Base-by-base conservation (phyloP, 2,329 filamentous ascomycete species). In the Scortechinia acanthostroma region DNA sequence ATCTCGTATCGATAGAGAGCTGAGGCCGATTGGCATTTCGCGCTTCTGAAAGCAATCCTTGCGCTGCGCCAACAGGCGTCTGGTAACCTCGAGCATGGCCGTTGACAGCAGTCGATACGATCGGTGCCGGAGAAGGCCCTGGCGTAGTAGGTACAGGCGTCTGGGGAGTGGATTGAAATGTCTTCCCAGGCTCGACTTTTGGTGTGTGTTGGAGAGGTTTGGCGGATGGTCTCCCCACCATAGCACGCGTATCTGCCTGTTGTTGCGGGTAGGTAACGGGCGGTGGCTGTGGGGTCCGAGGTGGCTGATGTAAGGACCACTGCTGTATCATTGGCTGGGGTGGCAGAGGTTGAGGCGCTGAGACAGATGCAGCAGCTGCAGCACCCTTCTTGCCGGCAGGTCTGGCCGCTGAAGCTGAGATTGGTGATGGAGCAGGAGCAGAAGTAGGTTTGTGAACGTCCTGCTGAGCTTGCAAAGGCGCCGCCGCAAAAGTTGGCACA, bases 1-100 rank as follows among this genome's bases (percentile, higher is more conserved):
- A 58, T n/a, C 59, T 55, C 2, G 63, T 67, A 22, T 61, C 56
- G 22, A 68, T 58, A 2, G 61, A 65, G 16, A 60, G 53, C 15
- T 56, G 59, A 3, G 52, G 51, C 14, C 17, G 25, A n/a, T 30
- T 13, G 10, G 17, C 14, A 40, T 6, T 13, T 10, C 35, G 35
- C 17, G 35, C 14, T 6, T 40, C 35, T 6, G 35, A 40, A 19
- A 40, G 20, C 17, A 17, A 40, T n/a, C n/a, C n/a, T n/a, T n/a
- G n/a, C n/a, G n/a, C n/a, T 13, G 35, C 10, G 20, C 6, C 35
- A 10, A 13, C 6, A 6, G 35, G 35, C n/a, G 25, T 30, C 25
- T 30, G 10, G 25, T 10, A 30, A 30, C 25, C 25, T 10, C 25
- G 10, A 30, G n/a, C 10, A n/a, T 10, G 25, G n/a, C 25, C 25